Conservation (phyloP, 306 rosid genomes). For the Canavalia ensiformis region DNA sequence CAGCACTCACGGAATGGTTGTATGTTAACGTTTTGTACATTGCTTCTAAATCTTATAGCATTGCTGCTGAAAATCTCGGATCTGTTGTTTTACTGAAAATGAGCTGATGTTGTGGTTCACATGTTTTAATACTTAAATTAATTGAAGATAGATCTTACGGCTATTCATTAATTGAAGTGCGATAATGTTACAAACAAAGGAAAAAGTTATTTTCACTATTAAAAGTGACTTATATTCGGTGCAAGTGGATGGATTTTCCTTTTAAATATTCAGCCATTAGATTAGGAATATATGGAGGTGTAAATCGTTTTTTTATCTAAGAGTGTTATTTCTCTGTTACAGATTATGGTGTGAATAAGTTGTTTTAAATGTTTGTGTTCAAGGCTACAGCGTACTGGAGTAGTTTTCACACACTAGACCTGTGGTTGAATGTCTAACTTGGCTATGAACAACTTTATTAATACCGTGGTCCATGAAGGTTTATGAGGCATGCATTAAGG, state of each 20-base stretch:
- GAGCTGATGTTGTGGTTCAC: constrained; percentile 43
- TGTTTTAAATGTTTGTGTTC: constrained; percentile 24
- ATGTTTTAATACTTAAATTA: constrained; percentile 39
- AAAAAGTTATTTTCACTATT: no score
- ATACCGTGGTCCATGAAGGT: neutral
- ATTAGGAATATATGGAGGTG: no score
- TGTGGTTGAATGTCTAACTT: neutral
- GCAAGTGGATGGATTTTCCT: no score
- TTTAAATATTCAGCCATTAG: no score
- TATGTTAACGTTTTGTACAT: constrained; percentile 46
- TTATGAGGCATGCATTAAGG: neutral
- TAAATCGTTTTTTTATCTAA: no score
- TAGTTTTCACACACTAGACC: constrained; percentile 4
- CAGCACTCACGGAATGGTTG: constrained; percentile 37
- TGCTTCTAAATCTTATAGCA: constrained; percentile 34
- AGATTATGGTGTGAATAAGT: constrained; percentile 1
- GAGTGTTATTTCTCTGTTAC: neutral
- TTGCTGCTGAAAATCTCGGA: constrained; percentile 32
- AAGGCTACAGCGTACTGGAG: neutral
- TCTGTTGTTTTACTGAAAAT: constrained; percentile 38
- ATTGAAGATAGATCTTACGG: constrained; percentile 37
- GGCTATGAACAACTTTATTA: neutral
- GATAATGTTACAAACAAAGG: neutral
- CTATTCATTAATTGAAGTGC: constrained; percentile 20
- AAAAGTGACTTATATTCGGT: no score